Evolutionary conservation across 1,284 basidiomycete species (phyloP).

Genomic region (Hypsizygus ulmarius): DNA sequence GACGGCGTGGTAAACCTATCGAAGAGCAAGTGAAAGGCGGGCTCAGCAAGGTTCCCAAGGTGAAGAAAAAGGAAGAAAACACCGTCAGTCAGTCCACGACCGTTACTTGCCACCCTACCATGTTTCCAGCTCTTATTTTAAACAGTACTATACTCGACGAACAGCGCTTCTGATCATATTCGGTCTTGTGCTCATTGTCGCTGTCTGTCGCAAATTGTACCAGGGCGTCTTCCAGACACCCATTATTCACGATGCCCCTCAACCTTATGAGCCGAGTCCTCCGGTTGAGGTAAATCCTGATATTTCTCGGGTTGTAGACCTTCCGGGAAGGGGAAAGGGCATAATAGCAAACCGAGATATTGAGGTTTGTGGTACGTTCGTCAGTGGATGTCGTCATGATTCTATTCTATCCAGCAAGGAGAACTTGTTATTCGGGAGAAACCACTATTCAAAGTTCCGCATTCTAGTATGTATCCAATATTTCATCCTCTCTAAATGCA

Average conservation of each 20-base stretch:
- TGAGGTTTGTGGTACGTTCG: slow-evolving; percentile 22
- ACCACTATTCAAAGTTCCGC: slow-evolving; percentile 53
- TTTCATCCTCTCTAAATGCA: not conserved
- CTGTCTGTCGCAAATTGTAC: slow-evolving; percentile 1
- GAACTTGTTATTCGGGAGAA: slow-evolving; percentile 53
- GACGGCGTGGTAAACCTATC: slow-evolving; percentile 11
- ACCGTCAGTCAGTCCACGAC: slow-evolving; percentile 5
- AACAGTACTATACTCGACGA: not conserved
- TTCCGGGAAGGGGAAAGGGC: slow-evolving; percentile 42
- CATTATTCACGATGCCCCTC: no score
- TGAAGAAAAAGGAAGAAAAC: slow-evolving; percentile 2
- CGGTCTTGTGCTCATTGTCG: slow-evolving; percentile 2
- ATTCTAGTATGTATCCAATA: slow-evolving; percentile 35
- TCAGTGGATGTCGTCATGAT: not conserved
- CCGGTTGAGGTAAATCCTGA: slow-evolving; percentile 1
- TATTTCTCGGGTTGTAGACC: slow-evolving; percentile 31
- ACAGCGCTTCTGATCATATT: not conserved
- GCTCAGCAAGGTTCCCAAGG: slow-evolving; percentile 8
- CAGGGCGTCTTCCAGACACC: not conserved
- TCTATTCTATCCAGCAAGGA: slow-evolving; percentile 44
- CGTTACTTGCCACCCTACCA: not conserved
- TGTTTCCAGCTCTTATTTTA: not conserved
- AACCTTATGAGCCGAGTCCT: not conserved
- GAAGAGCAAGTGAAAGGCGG: slow-evolving; percentile 9
- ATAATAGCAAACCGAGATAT: slow-evolving; percentile 37